Evolutionary conservation across 441 rosid species (phyloP).

Genomic region (Bruguiera hainesii): DNA sequence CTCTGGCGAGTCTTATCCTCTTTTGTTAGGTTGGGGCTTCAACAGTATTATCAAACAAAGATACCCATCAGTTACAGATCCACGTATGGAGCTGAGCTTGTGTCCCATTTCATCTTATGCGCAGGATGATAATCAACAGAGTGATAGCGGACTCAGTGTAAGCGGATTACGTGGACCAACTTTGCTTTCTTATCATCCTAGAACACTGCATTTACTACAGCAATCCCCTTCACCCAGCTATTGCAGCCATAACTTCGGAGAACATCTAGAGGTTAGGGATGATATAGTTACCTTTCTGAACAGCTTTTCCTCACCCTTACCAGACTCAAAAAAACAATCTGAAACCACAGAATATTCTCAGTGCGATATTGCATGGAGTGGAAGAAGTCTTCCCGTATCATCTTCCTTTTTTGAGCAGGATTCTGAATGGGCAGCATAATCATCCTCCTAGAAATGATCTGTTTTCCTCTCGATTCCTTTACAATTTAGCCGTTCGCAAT

Average conservation of each 20-base stretch:
- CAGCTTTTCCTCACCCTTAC: slow-evolving; percentile 15
- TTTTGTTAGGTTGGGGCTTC: slow-evolving; percentile 44
- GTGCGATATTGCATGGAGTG: background rate
- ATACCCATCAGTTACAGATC: slow-evolving; percentile 27
- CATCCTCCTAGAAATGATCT: slow-evolving; percentile 16
- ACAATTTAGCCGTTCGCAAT: slow-evolving; percentile 15
- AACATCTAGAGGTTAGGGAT: slow-evolving; percentile 25
- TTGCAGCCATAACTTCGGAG: slow-evolving; percentile 26
- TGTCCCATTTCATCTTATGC: slow-evolving; percentile 27
- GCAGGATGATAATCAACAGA: slow-evolving; percentile 26
- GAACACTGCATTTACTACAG: slow-evolving; percentile 22
- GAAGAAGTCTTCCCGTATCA: slow-evolving; percentile 15
- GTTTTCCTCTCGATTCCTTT: slow-evolving; percentile 21
- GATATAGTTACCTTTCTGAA: slow-evolving; percentile 24
- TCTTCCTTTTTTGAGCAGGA: slow-evolving; percentile 17
- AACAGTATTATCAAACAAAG: slow-evolving; percentile 28
- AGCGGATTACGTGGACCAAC: slow-evolving; percentile 28
- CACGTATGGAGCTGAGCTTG: slow-evolving; percentile 27
- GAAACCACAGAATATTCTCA: slow-evolving; percentile 15
- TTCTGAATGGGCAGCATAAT: slow-evolving; percentile 13
- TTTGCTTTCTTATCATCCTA: slow-evolving; percentile 21
- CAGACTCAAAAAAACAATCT: slow-evolving; percentile 11
- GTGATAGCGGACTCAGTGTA: slow-evolving; percentile 27
- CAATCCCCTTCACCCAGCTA: slow-evolving; percentile 19
- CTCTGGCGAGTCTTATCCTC: slow-evolving; percentile 6